These are phyloP conservation scores for Pyrenophora teres DNA, from an alignment of 2,329 filamentous ascomycete species.

Conservation along the genomic window DNA sequence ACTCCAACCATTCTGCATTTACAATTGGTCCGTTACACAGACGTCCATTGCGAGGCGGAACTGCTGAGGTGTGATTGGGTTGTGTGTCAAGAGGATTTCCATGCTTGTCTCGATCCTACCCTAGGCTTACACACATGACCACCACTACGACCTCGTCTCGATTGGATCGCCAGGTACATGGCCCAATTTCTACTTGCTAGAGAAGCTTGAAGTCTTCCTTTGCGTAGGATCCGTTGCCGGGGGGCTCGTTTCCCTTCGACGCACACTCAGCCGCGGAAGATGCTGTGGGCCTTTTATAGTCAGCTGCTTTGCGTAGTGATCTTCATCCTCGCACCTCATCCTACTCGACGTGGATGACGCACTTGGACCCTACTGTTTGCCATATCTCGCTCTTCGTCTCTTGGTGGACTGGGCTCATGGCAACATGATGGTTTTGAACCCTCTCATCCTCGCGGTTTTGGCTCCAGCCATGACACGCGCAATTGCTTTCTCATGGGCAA, in stretches of 20 bases:
- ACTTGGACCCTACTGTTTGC: not conserved
- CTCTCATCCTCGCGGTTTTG: conserved; percentile 34
- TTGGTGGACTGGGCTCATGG: conserved; percentile 14
- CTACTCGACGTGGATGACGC: not conserved
- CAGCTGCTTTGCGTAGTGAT: conserved; percentile 17
- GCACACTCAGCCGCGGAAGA: conserved; percentile 21
- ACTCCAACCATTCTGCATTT: not conserved
- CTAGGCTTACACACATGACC: conserved; percentile 23
- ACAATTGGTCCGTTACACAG: not conserved
- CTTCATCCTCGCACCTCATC: conserved; percentile 5
- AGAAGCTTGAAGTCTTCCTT: conserved; percentile 22
- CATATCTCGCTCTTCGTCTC: not conserved
- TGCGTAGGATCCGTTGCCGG: conserved; percentile 12
- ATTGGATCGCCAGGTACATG: conserved; percentile 27
- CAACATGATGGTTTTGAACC: conserved; percentile 30
- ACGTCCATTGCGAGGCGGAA: not conserved
- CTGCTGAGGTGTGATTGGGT: conserved; percentile 1
- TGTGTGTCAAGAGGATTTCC: conserved; percentile 8
- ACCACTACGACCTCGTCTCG: conserved; percentile 11
- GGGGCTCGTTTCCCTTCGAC: conserved; percentile 7
- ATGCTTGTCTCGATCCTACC: conserved; percentile 10
- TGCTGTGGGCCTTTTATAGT: conserved; percentile 15
- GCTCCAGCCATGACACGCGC: conserved; percentile 31
- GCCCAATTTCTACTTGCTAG: conserved; percentile 20
- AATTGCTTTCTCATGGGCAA: conserved; percentile 34